Evolutionary conservation across 805 yeast species (phyloP), one percentile per base, ranked within the genome.

Genomic region (Lipomyces sp.): DNA sequence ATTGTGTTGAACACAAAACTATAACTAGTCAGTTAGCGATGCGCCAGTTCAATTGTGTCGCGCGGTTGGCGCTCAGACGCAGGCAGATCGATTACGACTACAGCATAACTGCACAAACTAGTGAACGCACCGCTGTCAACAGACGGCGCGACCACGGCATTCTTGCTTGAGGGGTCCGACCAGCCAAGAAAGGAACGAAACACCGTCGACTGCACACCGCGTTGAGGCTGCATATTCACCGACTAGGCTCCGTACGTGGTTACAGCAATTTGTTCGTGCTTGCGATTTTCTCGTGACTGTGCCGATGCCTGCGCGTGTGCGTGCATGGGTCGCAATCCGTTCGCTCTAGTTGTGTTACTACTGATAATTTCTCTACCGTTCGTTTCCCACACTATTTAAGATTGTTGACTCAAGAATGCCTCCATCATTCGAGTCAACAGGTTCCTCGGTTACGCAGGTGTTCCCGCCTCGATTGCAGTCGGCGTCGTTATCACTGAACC

Each of bases 371-470:
- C 18, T 42, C 15, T 5, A n/a, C 24, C 48, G 48, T 24, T 42
- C 48, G 10, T 42, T 42, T 15, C n/a, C 4, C 48, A 24, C 48
- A 3, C 15, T 42, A 42, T 42, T 42, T 24, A 42, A 42, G 29
- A 42, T 42, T 15, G 24, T 18, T 42, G 15, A 48, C 54, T 15
- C 54, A 32, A 11, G 24, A 51, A 51, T 51, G 54, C 11, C 54
- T 10, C 54, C 54, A n/a, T 51, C 54, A 10, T 34, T 51, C 54
- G 54, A 51, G n/a, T 51, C 54, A 29, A 29, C 54, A 15, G 18
- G 34, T 29, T 29, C 54, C 34, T 51, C 54, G 13, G 34, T 51
- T 4, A 29, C 54, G 35, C 54, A 29, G 32, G 24, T 51, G 54
- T 51, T 51, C 15, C 7, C 54, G 10, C 8, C 54, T 32, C 34